These are phyloP conservation scores for Termitomyces heimii DNA, from an alignment of 768 basidiomycete species.

Conservation along the genomic window DNA sequence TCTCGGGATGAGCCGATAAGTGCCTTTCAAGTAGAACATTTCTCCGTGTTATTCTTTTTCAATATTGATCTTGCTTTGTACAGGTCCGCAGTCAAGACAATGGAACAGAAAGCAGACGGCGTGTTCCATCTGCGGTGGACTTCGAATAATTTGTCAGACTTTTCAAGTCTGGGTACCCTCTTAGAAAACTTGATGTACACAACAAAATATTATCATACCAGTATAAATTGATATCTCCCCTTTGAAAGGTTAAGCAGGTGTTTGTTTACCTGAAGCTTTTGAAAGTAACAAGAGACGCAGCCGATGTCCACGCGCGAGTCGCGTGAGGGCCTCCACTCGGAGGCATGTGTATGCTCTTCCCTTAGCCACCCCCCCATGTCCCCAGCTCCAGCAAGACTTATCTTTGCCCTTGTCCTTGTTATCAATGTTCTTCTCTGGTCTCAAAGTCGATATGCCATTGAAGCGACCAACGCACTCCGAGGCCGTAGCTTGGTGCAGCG, in stretches of 20 bases:
- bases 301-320: background rate
- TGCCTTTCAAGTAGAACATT: slow-evolving; percentile 9
- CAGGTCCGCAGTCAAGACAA: slow-evolving; percentile 9
- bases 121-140: background rate
- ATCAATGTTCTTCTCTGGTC: slow-evolving; percentile 66
- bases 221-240: too few relatives aligned
- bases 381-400: slow-evolving; percentile 34
- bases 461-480: slow-evolving; percentile 16
- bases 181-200: background rate
- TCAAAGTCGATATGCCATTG: slow-evolving; percentile 41
- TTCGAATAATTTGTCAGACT: slow-evolving; percentile 6
- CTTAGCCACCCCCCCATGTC: slow-evolving; percentile 35
- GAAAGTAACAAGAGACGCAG: background rate
- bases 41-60: background rate
- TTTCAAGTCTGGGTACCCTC: background rate
- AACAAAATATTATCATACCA: too few relatives aligned
- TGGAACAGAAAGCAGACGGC: slow-evolving; percentile 4
- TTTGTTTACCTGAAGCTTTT: background rate
- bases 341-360: slow-evolving; percentile 11
- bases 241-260: too few relatives aligned
- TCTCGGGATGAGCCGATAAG: slow-evolving; percentile 17
- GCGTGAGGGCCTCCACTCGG: background rate
- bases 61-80: background rate
- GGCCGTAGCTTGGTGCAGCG: slow-evolving; percentile 36
- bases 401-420: slow-evolving; percentile 47